These are phyloP conservation scores for Mycena maculata DNA, from an alignment of 768 basidiomycete species.

Conservation along the genomic window DNA sequence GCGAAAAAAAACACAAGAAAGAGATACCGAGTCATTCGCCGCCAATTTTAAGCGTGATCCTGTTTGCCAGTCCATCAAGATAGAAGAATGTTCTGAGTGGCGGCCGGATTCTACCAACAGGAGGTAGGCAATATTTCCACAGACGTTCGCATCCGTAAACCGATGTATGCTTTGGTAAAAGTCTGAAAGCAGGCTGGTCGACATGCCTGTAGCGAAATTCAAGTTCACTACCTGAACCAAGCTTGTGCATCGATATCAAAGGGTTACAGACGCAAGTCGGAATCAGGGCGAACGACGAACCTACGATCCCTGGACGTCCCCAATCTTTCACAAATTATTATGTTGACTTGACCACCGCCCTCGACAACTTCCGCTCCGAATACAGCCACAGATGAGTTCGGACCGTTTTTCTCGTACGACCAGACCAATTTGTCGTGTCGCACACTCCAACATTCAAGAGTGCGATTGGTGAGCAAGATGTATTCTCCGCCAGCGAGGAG, in stretches of 20 bases:
- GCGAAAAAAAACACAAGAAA: no score
- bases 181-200: not conserved
- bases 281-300: no score
- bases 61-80: slow-evolving; percentile 12
- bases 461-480: no score
- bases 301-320: not conserved
- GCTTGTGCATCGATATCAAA: not conserved
- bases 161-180: not conserved
- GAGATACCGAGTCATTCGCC: not conserved
- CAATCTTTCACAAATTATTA: slow-evolving; percentile 9
- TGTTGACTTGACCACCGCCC: slow-evolving; percentile 12
- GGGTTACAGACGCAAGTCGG: not conserved
- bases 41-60: no score
- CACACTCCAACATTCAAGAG: no score
- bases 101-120: not conserved
- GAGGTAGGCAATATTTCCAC: slow-evolving; percentile 3
- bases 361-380: slow-evolving; percentile 17
- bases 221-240: slow-evolving; percentile 15
- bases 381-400: not conserved
- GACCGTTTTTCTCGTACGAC: not conserved
- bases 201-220: slow-evolving; percentile 15
- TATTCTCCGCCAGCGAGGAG: no score
- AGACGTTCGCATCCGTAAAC: not conserved
- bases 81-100: no score
- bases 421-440: no score